phyloP scores from a whole-genome alignment of 257 asterid species.

The Cordia subcordata region DNA sequence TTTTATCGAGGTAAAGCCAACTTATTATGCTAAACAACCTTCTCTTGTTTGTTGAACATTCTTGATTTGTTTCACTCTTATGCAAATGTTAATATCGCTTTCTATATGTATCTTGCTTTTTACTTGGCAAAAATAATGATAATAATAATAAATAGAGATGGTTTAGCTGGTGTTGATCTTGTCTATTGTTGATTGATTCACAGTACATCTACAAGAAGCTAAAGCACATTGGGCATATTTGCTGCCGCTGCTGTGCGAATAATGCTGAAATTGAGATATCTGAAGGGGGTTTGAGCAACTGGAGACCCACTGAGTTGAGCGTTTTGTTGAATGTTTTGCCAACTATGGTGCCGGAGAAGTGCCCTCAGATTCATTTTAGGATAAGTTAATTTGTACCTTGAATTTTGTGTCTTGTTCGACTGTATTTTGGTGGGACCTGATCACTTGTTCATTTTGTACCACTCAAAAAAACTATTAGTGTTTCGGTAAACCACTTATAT shows the following conservation, averaged over 20 bases:
- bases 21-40: too few relatives aligned
- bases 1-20: background rate
- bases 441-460: too few relatives aligned
- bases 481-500: too few relatives aligned
- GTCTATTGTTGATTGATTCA: too few relatives aligned
- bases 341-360: background rate
- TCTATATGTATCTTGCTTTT: background rate
- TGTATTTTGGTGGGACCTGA: too few relatives aligned
- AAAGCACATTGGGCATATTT: background rate
- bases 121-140: too few relatives aligned
- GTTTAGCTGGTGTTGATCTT: background rate
- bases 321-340: background rate
- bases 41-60: background rate
- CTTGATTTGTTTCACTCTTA: too few relatives aligned
- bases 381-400: too few relatives aligned
- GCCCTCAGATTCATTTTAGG: background rate
- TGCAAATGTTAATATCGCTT: too few relatives aligned
- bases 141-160: too few relatives aligned
- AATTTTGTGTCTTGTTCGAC: too few relatives aligned
- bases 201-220: background rate
- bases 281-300: background rate
- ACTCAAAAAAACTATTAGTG: too few relatives aligned
- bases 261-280: background rate
- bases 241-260: background rate
- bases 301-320: background rate